Percentiles rank a stretch among this genome's conserved stretches.
Conservation (phyloP, 345 rosid genomes). For the Murraya paniculata region DNA sequence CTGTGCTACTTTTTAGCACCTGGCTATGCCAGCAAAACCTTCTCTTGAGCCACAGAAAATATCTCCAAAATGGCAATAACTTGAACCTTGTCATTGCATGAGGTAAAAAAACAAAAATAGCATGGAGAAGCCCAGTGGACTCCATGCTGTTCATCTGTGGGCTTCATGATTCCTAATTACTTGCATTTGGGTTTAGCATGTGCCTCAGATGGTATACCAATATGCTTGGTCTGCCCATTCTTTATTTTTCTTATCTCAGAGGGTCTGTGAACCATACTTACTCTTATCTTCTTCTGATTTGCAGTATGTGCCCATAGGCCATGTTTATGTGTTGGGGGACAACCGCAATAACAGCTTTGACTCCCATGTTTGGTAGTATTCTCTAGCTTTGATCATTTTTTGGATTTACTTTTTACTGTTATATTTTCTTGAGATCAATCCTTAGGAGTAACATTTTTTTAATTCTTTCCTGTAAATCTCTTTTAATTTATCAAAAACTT, state of each 20-base stretch:
- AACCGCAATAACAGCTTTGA: constrained; percentile 37
- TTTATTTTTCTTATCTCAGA: neutral
- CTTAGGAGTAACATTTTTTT: neutral
- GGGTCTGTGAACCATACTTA: neutral
- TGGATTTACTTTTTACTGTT: neutral
- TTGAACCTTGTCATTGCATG: neutral
- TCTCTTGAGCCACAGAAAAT: neutral
- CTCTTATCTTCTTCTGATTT: constrained; percentile 4
- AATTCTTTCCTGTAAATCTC: neutral
- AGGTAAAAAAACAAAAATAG: neutral
- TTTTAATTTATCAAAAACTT: neutral
- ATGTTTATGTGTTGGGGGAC: constrained; percentile 39
- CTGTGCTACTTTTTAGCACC: neutral
- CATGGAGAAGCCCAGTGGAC: neutral
- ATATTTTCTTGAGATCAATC: neutral
- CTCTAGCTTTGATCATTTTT: neutral
- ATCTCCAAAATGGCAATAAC: neutral
- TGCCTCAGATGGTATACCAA: neutral
- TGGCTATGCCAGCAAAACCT: neutral
- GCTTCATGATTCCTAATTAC: neutral
- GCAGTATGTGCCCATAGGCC: constrained; percentile 35
- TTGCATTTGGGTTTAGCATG: neutral
- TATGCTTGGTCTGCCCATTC: neutral
- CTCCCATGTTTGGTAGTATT: constrained; percentile 32
- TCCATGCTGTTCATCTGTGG: constrained; percentile 10